Evolutionary conservation across 345 rosid species (phyloP), one percentile per base, ranked within the genome.

Genomic region (Mallotus nudiflorus): DNA sequence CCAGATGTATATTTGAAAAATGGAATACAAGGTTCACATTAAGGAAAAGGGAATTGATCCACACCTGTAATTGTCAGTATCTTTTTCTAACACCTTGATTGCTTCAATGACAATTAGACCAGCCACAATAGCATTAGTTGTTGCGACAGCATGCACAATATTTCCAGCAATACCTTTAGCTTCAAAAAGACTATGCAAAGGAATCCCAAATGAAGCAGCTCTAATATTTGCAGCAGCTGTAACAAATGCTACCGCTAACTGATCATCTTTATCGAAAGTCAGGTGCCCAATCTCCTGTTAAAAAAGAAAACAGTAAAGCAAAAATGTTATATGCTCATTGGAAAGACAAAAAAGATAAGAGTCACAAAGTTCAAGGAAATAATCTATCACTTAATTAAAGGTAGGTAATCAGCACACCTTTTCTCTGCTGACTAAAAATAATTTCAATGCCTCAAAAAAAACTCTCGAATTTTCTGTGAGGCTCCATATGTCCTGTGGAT

Each of bases 161-260:
- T 92, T 96, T 51, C 99, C 99, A 48, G 99, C 99, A 57, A 96
- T 92, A 68, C 99, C 99, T 84, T 96, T 96, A 70, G 98, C 94
- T 88, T 96, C 99, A 86, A 96, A 96, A 81, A 96, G 94, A 82
- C 99, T 91, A 70, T 89, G 97, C 74, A 86, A 83, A 63, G 96
- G 89, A 82, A 96, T 96, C 65, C 91, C 96, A 68, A 96, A 96
- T 57, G 98, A 96, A 76, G 85, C 75, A 56, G 99, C 99, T 71
- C 98, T 85, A 74, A 96, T 89, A 84, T 96, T 96, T 72, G 99
- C 99, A 76, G 99, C 98, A 75, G 99, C 91, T 69, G 99, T 88
- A 52, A 96, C 98, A 82, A 96, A 84, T 75, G 92, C 99, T 76
- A 96, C 96, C 13, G 99, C 99, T 75, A 96, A 78, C 82, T 89